phyloP scores from a whole-genome alignment of 1,139 yeast genomes.

The Blastobotrys serpentis region DNA sequence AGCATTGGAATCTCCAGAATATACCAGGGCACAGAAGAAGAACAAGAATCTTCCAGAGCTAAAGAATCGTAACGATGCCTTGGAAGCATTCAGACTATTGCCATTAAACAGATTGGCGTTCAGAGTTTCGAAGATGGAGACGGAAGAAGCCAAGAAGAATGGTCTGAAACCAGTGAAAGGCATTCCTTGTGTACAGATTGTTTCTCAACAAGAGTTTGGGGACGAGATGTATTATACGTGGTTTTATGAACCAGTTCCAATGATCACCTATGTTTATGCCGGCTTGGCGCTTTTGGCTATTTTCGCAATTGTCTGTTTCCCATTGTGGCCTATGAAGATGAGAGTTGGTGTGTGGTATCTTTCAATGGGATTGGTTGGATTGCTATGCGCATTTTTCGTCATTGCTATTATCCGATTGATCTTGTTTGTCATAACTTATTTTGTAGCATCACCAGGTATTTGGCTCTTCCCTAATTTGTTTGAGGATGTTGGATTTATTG shows the following conservation, averaged over 20 bases:
- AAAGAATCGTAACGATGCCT: slow-evolving; percentile 54
- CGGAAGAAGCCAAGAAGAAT: slow-evolving; percentile 64
- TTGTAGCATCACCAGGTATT: slow-evolving; percentile 64
- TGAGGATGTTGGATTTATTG: slow-evolving; percentile 92
- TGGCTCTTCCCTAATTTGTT: slow-evolving; percentile 97
- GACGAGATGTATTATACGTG: slow-evolving; percentile 86
- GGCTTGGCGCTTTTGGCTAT: slow-evolving; percentile 63
- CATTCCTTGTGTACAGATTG: slow-evolving; percentile 67
- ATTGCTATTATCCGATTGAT: slow-evolving; percentile 79
- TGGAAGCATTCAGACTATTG: slow-evolving; percentile 60
- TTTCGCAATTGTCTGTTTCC: slow-evolving; percentile 81
- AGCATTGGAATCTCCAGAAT: slow-evolving; percentile 73
- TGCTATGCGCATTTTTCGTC: slow-evolving; percentile 72
- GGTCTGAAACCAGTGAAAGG: slow-evolving; percentile 68
- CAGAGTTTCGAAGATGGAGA: slow-evolving; percentile 60
- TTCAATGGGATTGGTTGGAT: slow-evolving; percentile 72
- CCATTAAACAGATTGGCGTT: slow-evolving; percentile 73
- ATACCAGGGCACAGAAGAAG: slow-evolving; percentile 55
- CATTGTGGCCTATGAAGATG: slow-evolving; percentile 93
- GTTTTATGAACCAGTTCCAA: slow-evolving; percentile 78
- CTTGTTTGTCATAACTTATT: slow-evolving; percentile 61
- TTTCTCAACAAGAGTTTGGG: slow-evolving; percentile 65
- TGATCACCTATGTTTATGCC: slow-evolving; percentile 61
- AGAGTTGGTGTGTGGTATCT: slow-evolving; percentile 89
- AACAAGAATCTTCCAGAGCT: slow-evolving; percentile 61